These are phyloP conservation scores for Xylariaceae sp. DNA, from an alignment of 2,329 filamentous ascomycete species.

Conservation along the genomic window DNA sequence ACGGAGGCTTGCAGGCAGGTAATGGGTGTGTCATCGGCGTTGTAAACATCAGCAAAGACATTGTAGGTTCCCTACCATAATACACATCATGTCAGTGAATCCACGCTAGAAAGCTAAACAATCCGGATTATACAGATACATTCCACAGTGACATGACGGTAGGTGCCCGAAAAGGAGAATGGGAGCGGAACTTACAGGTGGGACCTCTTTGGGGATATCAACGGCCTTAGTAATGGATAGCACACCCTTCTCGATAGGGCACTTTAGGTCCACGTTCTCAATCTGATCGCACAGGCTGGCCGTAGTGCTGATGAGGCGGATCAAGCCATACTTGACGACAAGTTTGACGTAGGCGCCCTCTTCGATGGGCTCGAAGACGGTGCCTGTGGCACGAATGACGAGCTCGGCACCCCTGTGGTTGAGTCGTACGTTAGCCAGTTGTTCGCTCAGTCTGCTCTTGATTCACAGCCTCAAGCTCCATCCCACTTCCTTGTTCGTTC, in stretches of 20 bases:
- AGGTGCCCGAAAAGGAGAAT: background rate
- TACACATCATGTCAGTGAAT: background rate
- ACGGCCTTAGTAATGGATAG: conserved; percentile 80
- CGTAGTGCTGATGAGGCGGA: conserved; percentile 81
- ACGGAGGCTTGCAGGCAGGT: conserved; percentile 86
- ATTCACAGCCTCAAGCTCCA: background rate
- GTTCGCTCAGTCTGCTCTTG: background rate
- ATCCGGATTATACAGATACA: background rate
- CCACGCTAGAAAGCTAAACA: background rate
- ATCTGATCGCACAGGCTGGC: conserved; percentile 90
- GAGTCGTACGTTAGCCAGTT: conserved; percentile 31
- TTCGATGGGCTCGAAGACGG: conserved; percentile 74
- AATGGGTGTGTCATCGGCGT: conserved; percentile 73
- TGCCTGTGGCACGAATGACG: conserved; percentile 78
- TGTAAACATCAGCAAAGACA: conserved; percentile 86
- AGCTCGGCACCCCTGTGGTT: conserved; percentile 74
- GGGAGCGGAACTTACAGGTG: conserved; percentile 69
- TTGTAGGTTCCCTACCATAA: conserved; percentile 79
- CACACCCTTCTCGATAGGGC: conserved; percentile 83
- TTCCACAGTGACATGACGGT: background rate
- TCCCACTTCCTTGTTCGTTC: background rate
- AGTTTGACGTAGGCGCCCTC: conserved; percentile 83
- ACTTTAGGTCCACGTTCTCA: conserved; percentile 84
- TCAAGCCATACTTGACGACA: conserved; percentile 92
- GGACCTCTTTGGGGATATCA: conserved; percentile 84